These are phyloP conservation scores for Groenewaldozyma salmanticensis DNA, from an alignment of 805 yeast species.

Conservation along the genomic window DNA sequence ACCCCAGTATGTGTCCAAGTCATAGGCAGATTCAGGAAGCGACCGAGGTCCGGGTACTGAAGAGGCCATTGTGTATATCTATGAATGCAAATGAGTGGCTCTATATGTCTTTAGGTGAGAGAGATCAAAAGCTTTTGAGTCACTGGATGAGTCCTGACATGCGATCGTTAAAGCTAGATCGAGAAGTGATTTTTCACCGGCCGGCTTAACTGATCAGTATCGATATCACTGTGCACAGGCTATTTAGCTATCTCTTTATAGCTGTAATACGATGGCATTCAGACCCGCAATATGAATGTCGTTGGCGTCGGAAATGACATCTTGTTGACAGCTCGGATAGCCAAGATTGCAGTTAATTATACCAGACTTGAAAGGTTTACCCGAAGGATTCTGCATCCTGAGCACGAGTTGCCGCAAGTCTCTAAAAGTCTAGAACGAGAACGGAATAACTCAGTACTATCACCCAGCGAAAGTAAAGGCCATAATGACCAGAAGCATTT, in stretches of 20 bases:
- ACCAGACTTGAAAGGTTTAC: slow-evolving; percentile 33
- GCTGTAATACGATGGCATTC: no score
- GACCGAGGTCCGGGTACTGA: slow-evolving; percentile 74
- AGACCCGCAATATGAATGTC: slow-evolving; percentile 21
- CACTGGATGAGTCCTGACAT: not conserved
- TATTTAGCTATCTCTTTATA: no score
- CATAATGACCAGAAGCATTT: not conserved
- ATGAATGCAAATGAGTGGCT: not conserved
- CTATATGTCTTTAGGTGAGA: not conserved
- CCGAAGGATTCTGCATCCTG: slow-evolving; percentile 42
- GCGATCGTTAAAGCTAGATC: no score
- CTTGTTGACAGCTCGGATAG: slow-evolving; percentile 38
- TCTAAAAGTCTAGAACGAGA: no score
- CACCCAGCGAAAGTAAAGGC: not conserved
- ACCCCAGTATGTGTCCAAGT: slow-evolving; percentile 79
- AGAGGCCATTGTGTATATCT: slow-evolving; percentile 56
- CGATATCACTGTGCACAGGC: no score
- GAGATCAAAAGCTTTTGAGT: not conserved
- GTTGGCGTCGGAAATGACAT: slow-evolving; percentile 53
- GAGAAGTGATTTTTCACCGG: no score
- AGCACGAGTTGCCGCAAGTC: slow-evolving; percentile 34
- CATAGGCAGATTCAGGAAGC: slow-evolving; percentile 72
- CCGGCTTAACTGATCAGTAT: no score
- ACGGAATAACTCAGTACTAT: no score
- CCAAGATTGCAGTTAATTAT: slow-evolving; percentile 30